phyloP scores from a whole-genome alignment of 1,139 yeast genomes.

The Yamadazyma mexicana region DNA sequence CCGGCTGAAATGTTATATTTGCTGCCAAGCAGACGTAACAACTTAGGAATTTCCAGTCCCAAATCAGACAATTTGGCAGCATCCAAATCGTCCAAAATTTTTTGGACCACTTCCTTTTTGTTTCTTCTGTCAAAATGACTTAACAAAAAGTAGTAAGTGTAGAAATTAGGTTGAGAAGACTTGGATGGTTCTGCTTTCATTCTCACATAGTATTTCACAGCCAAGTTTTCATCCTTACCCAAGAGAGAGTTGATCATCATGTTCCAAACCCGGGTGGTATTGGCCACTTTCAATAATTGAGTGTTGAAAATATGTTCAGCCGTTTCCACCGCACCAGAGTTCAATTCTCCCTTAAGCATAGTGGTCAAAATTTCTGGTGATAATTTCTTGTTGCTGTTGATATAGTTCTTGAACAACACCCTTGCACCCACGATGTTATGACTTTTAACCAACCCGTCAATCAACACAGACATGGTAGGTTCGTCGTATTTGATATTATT shows the following conservation, averaged over 20 bases:
- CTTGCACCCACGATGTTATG: constrained; percentile 57
- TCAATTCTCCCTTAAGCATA: constrained; percentile 59
- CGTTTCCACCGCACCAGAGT: constrained; percentile 43
- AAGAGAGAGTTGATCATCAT: constrained; percentile 55
- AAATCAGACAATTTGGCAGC: constrained; percentile 26
- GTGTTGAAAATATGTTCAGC: constrained; percentile 53
- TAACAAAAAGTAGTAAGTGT: constrained; percentile 57
- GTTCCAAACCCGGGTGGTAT: constrained; percentile 55
- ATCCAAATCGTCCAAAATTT: constrained; percentile 37
- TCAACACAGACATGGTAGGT: constrained; percentile 52
- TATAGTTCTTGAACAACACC: constrained; percentile 35
- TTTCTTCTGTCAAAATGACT: constrained; percentile 38
- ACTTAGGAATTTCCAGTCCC: constrained; percentile 42
- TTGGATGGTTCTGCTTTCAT: constrained; percentile 23
- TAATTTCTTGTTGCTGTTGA: constrained; percentile 18
- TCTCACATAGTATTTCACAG: constrained; percentile 38
- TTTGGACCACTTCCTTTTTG: constrained; percentile 33
- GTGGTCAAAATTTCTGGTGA: constrained; percentile 51
- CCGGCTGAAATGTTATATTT: constrained; percentile 6
- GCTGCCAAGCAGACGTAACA: constrained; percentile 14
- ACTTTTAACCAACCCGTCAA: constrained; percentile 56
- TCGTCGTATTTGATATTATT: constrained; percentile 48
- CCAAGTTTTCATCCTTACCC: constrained; percentile 34
- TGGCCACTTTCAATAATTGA: constrained; percentile 30
- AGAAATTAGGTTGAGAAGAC: constrained; percentile 48